A percentile compares a stretch with the other conserved stretches of the same genome.
Evolutionary conservation across 352 stramenopile species (phyloP).

Genomic region (Phytophthora macrochlamydospora): DNA sequence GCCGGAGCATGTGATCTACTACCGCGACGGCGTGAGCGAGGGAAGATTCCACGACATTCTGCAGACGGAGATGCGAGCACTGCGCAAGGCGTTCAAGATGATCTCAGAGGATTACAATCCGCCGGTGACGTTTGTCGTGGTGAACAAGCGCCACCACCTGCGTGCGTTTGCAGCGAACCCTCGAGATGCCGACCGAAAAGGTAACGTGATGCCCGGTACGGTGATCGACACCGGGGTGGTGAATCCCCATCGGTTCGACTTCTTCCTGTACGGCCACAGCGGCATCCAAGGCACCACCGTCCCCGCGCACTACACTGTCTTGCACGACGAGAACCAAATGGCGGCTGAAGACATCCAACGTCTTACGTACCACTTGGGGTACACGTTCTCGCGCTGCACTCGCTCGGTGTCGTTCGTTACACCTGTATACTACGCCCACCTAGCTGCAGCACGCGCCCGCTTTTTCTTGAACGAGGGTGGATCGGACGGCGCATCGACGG

Average conservation of each 20-base stretch:
- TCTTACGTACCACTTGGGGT: conserved; percentile 75
- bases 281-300: conserved; percentile 81
- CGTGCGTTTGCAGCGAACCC: conserved; percentile 58
- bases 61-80: conserved; percentile 77
- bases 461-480: conserved; percentile 75
- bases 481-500: conserved; percentile 56
- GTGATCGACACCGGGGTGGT: conserved; percentile 84
- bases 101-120: conserved; percentile 69
- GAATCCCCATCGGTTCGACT: conserved; percentile 85
- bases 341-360: conserved; percentile 62
- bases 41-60: conserved; percentile 79
- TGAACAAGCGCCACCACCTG: conserved; percentile 89
- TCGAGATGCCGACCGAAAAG: conserved; percentile 56
- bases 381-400: conserved; percentile 85
- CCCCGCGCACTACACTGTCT: conserved; percentile 83
- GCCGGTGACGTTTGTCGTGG: conserved; percentile 83
- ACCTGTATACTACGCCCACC: conserved; percentile 85
- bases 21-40: conserved; percentile 86
- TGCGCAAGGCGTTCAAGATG: conserved; percentile 65
- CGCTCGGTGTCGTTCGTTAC: conserved; percentile 85
- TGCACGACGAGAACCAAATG: conserved; percentile 76
- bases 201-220: conserved; percentile 70
- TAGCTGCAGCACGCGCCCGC: conserved; percentile 78
- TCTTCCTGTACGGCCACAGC: conserved; percentile 86
- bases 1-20: conserved; percentile 82